A percentile compares a stretch with the other conserved stretches of the same genome.
These are phyloP conservation scores for Lasiodiplodia theobromae DNA, from an alignment of 2,329 filamentous ascomycete species.

Conservation along the genomic window DNA sequence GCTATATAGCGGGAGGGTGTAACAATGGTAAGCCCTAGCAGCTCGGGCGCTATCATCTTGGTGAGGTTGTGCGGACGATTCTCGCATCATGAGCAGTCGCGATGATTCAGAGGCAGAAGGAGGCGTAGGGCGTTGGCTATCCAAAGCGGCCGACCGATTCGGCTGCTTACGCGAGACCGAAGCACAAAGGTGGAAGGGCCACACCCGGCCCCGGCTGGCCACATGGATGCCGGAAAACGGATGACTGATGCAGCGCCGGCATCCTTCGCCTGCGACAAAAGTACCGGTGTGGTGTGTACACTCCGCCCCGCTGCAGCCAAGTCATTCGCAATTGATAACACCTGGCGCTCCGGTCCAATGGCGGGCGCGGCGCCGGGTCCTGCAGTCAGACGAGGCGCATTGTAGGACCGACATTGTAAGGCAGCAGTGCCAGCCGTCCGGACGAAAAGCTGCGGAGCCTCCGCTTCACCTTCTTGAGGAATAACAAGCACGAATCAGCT, in stretches of 20 bases:
- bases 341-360: not conserved
- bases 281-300: not conserved
- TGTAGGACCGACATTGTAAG: not conserved
- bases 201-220: not conserved
- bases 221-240: not conserved
- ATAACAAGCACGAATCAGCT: too few relatives aligned
- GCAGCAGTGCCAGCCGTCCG: conserved; percentile 13
- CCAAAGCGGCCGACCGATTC: not conserved
- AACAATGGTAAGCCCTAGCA: not conserved
- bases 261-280: not conserved
- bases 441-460: conserved; percentile 18
- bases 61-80: not conserved
- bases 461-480: not conserved
- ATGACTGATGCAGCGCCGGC: not conserved
- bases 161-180: conserved; percentile 19
- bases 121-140: not conserved
- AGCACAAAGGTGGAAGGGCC: not conserved
- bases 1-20: conserved; percentile 9
- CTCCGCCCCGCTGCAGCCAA: conserved; percentile 9
- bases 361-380: not conserved
- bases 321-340: not conserved
- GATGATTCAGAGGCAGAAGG: conserved; percentile 8
- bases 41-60: not conserved
- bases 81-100: not conserved
- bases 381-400: conserved; percentile 12